phyloP scores from a whole-genome alignment of 306 rosid species.

The Castanospermum australe region DNA sequence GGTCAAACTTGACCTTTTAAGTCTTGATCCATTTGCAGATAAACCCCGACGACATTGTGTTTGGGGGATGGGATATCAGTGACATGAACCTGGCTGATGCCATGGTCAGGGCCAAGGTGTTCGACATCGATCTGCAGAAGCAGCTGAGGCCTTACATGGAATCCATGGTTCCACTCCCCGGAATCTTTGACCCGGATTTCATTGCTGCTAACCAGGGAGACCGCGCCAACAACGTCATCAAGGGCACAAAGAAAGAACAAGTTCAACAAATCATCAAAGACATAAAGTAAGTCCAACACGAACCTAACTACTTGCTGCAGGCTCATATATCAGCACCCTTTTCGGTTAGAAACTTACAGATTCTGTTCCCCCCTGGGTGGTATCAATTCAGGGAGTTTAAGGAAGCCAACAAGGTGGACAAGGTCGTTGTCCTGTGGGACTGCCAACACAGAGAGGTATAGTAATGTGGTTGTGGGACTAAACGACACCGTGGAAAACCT shows the following conservation, averaged over 20 bases:
- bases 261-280: conserved; percentile 75
- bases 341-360: conserved; percentile 5
- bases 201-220: conserved; percentile 94
- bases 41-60: conserved; percentile 91
- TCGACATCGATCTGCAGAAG: conserved; percentile 96
- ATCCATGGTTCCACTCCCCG: conserved; percentile 96
- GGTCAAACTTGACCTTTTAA: neutral
- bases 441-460: conserved; percentile 97
- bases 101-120: conserved; percentile 89
- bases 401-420: conserved; percentile 82
- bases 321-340: neutral
- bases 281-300: conserved; percentile 48
- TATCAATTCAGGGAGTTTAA: conserved; percentile 71
- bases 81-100: conserved; percentile 95
- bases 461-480: conserved; percentile 78
- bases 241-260: conserved; percentile 91
- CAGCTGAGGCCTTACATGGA: conserved; percentile 97
- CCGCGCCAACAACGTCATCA: conserved; percentile 89
- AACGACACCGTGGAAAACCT: conserved; percentile 84
- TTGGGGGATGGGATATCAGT: conserved; percentile 99
- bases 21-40: conserved; percentile 47
- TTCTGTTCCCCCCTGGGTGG: neutral
- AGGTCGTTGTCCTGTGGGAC: conserved; percentile 96
- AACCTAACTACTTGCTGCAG: neutral
- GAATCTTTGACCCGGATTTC: conserved; percentile 87